A percentile compares a stretch with the other conserved stretches of the same genome.
phyloP scores from a whole-genome alignment of 139 green algal species.

The Micractinium conductrix region DNA sequence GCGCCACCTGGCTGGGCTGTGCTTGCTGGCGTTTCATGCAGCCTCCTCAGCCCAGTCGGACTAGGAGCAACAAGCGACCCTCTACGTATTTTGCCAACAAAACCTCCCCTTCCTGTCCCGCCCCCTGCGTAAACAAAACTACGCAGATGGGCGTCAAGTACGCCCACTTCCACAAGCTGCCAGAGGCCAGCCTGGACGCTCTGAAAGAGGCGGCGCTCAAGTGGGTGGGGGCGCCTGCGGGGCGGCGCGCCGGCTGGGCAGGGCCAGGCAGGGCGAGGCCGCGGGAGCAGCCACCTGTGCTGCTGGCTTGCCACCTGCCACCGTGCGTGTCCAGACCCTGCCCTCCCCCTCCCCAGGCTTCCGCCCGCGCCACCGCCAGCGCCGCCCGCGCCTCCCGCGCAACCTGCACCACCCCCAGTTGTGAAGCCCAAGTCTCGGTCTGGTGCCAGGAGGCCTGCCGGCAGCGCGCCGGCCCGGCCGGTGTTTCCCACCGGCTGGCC shows the following conservation, averaged over 20 bases:
- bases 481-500: background rate
- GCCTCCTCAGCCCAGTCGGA: too few species aligned
- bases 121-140: too few species aligned
- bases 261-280: too few species aligned
- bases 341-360: background rate
- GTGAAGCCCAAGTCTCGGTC: too few species aligned
- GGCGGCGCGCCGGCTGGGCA: background rate
- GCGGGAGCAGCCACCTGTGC: background rate
- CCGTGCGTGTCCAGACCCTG: background rate
- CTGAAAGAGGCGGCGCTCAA: constrained; percentile 29
- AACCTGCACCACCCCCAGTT: background rate
- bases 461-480: background rate
- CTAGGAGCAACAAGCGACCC: too few species aligned
- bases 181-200: constrained; percentile 31
- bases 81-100: too few species aligned
- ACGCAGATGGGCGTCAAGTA: constrained; percentile 31
- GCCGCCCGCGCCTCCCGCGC: background rate
- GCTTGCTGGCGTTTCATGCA: too few species aligned
- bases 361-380: background rate
- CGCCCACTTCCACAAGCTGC: constrained; percentile 34
- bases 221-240: background rate
- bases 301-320: background rate
- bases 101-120: background rate
- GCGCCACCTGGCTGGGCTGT: too few species aligned
- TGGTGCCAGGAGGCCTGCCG: background rate